These are phyloP conservation scores for Laburnicola sp. DNA, from an alignment of 2,329 filamentous ascomycete genomes.

Conservation along the genomic window DNA sequence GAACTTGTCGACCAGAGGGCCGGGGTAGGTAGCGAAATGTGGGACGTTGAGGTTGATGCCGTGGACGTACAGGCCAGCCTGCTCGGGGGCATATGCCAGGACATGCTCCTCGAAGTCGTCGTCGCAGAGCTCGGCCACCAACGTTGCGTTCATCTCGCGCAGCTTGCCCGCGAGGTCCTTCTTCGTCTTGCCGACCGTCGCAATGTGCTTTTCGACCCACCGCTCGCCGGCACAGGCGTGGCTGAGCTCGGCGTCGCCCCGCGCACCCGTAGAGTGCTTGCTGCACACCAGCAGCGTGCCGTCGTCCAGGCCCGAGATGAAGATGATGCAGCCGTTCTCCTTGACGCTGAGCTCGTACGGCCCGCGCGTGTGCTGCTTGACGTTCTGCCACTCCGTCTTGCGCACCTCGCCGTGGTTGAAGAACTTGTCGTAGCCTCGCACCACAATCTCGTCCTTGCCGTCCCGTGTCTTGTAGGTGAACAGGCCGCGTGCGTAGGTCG, in stretches of 20 bases:
- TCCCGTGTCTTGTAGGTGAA: constrained; percentile 77
- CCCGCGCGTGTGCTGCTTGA: constrained; percentile 73
- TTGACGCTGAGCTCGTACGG: constrained; percentile 97
- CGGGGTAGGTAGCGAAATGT: constrained; percentile 84
- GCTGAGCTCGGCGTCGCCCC: constrained; percentile 71
- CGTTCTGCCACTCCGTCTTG: constrained; percentile 80
- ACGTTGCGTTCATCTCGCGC: constrained; percentile 81
- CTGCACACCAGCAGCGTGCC: constrained; percentile 93
- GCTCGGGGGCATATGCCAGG: constrained; percentile 78
- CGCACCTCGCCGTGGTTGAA: constrained; percentile 88
- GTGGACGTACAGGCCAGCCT: constrained; percentile 90
- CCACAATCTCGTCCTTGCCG: constrained; percentile 74
- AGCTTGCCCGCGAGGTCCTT: constrained; percentile 77
- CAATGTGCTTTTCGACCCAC: constrained; percentile 80
- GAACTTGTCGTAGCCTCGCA: constrained; percentile 97
- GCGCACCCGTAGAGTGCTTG: constrained; percentile 90
- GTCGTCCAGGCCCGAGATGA: constrained; percentile 88
- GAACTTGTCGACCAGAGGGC: constrained; percentile 81
- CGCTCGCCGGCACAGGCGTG: constrained; percentile 83
- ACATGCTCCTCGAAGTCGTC: constrained; percentile 97
- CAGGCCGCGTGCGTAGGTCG: constrained; percentile 89
- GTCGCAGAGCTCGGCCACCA: constrained; percentile 94
- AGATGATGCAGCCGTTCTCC: constrained; percentile 99
- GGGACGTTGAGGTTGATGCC: constrained; percentile 96
- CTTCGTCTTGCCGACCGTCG: constrained; percentile 74